These are phyloP conservation scores for Torulaspora pretoriensis DNA, from an alignment of 1,139 yeast species.

Conservation along the genomic window DNA sequence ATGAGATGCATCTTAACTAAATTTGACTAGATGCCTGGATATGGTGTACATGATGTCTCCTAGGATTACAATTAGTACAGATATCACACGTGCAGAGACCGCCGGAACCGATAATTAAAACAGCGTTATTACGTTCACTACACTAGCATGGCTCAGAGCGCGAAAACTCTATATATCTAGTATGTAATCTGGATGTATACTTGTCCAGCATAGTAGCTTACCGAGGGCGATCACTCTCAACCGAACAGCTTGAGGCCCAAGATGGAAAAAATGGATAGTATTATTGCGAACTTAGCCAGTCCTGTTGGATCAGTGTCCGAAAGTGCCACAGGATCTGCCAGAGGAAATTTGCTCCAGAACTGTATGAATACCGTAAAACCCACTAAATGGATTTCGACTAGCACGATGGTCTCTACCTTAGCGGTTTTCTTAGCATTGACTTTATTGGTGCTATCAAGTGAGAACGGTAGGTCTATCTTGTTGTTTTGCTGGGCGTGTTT, in stretches of 20 bases:
- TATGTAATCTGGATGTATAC: no score
- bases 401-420: neutral
- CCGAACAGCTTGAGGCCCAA: neutral
- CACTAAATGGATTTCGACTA: constrained; percentile 5
- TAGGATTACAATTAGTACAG: no score
- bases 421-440: constrained; percentile 1
- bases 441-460: constrained; percentile 4
- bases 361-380: constrained; percentile 6
- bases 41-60: no score
- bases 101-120: no score
- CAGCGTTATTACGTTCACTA: no score
- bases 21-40: no score
- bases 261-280: constrained; percentile 1
- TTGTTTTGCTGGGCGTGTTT: constrained; percentile 51
- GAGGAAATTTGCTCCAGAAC: constrained; percentile 4
- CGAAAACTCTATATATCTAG: no score
- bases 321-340: constrained; percentile 4
- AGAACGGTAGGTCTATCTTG: constrained; percentile 3
- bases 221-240: neutral
- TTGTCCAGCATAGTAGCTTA: no score
- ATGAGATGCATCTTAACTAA: no score
- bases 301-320: constrained; percentile 8
- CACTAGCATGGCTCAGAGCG: no score
- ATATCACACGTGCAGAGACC: no score
- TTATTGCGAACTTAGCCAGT: constrained; percentile 6